Conservation (phyloP, 768 basidiomycete species). For the Rhizopogon salebrosus region DNA sequence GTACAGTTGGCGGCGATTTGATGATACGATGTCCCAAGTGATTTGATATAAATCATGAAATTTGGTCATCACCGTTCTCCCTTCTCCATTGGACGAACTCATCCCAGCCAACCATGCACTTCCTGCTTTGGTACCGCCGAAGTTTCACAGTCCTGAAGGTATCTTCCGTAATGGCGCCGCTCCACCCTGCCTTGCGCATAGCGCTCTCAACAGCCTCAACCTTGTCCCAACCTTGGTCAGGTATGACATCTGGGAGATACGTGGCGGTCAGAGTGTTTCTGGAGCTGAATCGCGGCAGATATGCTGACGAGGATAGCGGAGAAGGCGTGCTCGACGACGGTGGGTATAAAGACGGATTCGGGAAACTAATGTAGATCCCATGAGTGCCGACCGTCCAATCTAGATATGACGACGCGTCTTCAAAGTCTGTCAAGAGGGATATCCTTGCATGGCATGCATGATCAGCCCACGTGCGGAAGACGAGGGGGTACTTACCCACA, state of each 20-base stretch:
- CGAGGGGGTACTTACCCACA: conserved; percentile 63
- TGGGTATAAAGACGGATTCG: conserved; percentile 63
- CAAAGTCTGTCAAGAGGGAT: conserved; percentile 92
- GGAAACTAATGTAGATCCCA: conserved; percentile 87
- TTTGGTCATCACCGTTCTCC: conserved; percentile 34
- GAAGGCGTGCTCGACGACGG: conserved; percentile 64
- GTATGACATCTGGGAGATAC: conserved; percentile 89
- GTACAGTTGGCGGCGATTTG: conserved; percentile 8
- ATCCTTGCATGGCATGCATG: conserved; percentile 43
- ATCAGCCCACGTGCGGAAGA: background rate
- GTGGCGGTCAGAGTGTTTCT: conserved; percentile 75
- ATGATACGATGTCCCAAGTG: conserved; percentile 2
- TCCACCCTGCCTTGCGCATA: conserved; percentile 92
- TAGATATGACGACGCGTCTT: conserved; percentile 75
- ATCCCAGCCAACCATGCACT: conserved; percentile 63
- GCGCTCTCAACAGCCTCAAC: conserved; percentile 87
- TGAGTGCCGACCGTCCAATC: conserved; percentile 93
- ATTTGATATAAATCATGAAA: conserved; percentile 14
- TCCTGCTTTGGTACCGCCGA: conserved; percentile 77
- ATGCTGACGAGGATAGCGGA: conserved; percentile 61
- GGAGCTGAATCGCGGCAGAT: conserved; percentile 48
- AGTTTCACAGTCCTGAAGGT: conserved; percentile 70
- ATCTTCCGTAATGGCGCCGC: conserved; percentile 75
- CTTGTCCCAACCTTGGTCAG: conserved; percentile 93
- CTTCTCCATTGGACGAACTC: conserved; percentile 76